Evolutionary conservation across 1,139 yeast genomes (phyloP).

Genomic region (Zhuliangozyma blackwelliae): DNA sequence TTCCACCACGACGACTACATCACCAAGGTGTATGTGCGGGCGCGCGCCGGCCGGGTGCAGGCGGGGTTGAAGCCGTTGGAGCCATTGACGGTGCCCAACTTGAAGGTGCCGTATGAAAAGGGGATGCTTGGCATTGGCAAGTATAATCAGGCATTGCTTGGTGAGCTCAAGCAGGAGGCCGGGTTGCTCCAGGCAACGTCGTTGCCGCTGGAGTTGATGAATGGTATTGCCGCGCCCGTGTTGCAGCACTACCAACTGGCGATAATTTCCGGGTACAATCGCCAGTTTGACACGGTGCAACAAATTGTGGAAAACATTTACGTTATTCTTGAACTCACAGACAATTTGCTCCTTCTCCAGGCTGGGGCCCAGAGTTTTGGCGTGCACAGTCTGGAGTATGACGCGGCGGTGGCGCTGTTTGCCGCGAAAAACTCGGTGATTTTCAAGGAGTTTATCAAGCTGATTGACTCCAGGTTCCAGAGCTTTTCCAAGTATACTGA

Average conservation of each 20-base stretch:
- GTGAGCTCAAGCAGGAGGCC: constrained; percentile 46
- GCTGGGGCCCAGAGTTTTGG: constrained; percentile 11
- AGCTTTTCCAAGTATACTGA: constrained; percentile 41
- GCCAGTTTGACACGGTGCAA: constrained; percentile 5
- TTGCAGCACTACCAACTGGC: constrained; percentile 18
- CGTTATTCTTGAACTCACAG: constrained; percentile 44
- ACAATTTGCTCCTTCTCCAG: constrained; percentile 23
- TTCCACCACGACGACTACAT: constrained; percentile 27
- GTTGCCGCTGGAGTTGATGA: constrained; percentile 13
- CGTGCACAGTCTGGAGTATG: constrained; percentile 12
- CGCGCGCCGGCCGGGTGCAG: constrained; percentile 42
- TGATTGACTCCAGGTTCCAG: constrained; percentile 49
- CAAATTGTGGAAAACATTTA: constrained; percentile 24
- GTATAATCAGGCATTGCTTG: constrained; percentile 51
- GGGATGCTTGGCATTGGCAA: constrained; percentile 57
- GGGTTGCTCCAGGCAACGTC: constrained; percentile 30
- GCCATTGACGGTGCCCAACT: constrained; percentile 33
- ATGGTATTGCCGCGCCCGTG: constrained; percentile 19
- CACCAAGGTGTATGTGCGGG: constrained; percentile 41
- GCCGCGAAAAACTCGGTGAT: constrained; percentile 25
- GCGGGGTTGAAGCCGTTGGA: constrained; percentile 37
- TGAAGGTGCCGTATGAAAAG: constrained; percentile 50
- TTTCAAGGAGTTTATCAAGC: constrained; percentile 54
- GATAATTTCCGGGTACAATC: constrained; percentile 3
- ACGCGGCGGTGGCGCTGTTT: constrained; percentile 15